Base-by-base conservation (phyloP, 352 stramenopile species). In the Phytopythium helicoides region DNA sequence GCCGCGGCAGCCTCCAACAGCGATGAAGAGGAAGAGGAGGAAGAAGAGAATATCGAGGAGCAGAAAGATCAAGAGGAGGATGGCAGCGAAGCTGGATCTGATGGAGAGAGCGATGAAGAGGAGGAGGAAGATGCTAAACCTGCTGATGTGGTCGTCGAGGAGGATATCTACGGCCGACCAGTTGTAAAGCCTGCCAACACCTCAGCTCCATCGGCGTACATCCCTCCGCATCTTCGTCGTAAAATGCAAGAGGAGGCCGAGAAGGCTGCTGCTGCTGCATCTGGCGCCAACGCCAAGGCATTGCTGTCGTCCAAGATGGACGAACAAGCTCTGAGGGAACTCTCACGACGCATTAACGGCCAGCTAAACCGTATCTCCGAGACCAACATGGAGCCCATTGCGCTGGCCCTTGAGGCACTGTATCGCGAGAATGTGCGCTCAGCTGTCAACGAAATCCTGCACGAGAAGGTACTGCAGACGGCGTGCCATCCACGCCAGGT, bases 321-420 rank as follows among this genome's bases (percentile, higher is more conserved):
- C 42, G 80, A 90, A 40, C 73, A 89, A 52, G 67, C 67, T 12
- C 53, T 92, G 40, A 76, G 83, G 0, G 81, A 92, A 51, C 57
- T 94, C 52, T 72, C 72, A 23, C 80, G 86, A 4, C 70, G 77
- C 31, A 65, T 97, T 28, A 96, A 97, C 58, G 89, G 89, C 21
- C 86, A 96, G 54, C 64, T 97, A 6, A 97, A 97, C 60, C 86
- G 89, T 37, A 89, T 97, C 44, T 93, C 88, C 15, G 90, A 97
- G 67, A 80, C 73, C 51, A 97, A 97, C 56, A 92, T 97, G 71
- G 87, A 97, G 71, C 85, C 84, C 31, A 80, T 94, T 31, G 61
- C 60, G 3, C 55, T 92, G n/a, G 80, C 91, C 42, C 76, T 94
- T 57, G 84, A 94, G 54, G 84, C 78, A 40, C 83, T 92, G 44